phyloP scores from a whole-genome alignment of 352 stramenopile species.

The Blastocystis sp. region DNA sequence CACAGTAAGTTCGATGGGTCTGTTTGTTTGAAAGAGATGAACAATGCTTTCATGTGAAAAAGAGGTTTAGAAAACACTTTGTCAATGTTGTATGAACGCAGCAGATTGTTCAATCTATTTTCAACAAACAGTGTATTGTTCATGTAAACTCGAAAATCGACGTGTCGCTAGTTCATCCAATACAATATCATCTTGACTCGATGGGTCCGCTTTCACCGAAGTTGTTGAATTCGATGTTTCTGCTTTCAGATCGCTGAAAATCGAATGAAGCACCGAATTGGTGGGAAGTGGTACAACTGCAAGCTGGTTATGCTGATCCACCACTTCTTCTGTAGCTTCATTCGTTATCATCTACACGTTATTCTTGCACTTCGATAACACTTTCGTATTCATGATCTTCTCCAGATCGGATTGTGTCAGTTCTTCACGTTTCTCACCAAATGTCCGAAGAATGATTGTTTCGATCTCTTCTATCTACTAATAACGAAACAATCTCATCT shows the following conservation, averaged over 20 bases:
- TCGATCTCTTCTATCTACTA: conserved; percentile 5
- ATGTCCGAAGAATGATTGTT: neutral
- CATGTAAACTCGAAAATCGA: conserved; percentile 11
- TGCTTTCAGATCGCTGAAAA: neutral
- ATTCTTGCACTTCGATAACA: neutral
- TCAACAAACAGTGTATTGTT: neutral
- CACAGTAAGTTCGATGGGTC: too few species aligned
- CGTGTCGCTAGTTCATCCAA: neutral
- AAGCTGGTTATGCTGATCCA: neutral
- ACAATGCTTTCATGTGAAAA: too few species aligned
- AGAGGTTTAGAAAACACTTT: too few species aligned
- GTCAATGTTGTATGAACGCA: neutral
- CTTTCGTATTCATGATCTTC: conserved; percentile 53
- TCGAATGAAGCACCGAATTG: neutral
- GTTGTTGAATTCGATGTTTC: neutral
- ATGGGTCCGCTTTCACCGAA: neutral
- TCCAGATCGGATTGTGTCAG: conserved; percentile 18
- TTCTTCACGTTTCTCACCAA: neutral
- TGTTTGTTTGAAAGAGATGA: neutral
- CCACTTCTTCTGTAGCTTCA: neutral
- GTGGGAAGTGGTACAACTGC: neutral
- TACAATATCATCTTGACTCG: neutral
- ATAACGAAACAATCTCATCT: neutral
- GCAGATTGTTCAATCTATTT: neutral
- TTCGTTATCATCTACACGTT: conserved; percentile 20